A percentile compares a stretch with the other conserved stretches of the same genome.
Evolutionary conservation across 768 basidiomycete genomes (phyloP).

Genomic region (Boletus tomentosulus): DNA sequence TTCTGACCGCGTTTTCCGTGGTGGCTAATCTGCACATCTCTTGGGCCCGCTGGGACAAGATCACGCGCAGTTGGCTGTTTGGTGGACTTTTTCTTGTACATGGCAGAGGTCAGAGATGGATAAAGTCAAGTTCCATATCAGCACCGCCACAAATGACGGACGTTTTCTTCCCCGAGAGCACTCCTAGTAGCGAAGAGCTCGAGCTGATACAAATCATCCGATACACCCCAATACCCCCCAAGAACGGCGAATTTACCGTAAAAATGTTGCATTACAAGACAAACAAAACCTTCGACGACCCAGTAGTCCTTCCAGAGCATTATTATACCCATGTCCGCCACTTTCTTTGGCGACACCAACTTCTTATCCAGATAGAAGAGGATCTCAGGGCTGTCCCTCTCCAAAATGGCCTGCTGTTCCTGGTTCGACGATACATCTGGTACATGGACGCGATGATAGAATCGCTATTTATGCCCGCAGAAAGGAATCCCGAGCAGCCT

Average conservation of each 20-base stretch:
- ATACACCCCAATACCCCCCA: no score
- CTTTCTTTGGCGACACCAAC: background rate
- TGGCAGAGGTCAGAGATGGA: constrained; percentile 1
- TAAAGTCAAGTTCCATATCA: background rate
- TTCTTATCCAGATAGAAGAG: background rate
- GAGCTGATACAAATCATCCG: no score
- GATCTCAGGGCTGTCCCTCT: background rate
- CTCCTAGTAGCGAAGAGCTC: no score
- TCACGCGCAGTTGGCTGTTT: constrained; percentile 31
- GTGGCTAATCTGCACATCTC: constrained; percentile 39
- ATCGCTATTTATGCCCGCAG: background rate
- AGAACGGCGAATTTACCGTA: no score
- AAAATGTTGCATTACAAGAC: no score
- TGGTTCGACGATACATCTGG: background rate
- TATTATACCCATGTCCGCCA: background rate
- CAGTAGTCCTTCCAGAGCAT: background rate
- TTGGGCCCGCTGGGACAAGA: constrained; percentile 54
- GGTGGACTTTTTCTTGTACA: constrained; percentile 33
- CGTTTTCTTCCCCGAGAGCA: no score
- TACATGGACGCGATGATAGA: background rate
- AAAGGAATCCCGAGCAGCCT: no score
- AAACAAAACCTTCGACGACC: background rate
- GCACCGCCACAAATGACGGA: background rate
- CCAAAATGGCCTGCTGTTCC: background rate
- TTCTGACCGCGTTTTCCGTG: constrained; percentile 44